Evolutionary conservation across 2,329 filamentous ascomycete genomes (phyloP), one percentile per base, ranked within the genome.

Genomic region (Trichoderma arundinaceum): DNA sequence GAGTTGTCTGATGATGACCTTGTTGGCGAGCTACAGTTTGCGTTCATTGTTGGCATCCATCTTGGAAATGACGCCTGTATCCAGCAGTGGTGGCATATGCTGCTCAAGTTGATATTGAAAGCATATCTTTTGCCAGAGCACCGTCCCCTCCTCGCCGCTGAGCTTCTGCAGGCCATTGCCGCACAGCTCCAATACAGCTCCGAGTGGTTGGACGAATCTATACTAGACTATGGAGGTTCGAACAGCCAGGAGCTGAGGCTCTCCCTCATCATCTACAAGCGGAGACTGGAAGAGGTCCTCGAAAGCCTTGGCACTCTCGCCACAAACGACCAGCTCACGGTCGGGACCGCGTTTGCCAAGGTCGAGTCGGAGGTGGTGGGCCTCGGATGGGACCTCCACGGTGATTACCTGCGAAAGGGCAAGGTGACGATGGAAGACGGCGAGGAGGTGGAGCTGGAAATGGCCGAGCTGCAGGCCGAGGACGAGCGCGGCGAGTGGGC

Each of bases 31-130:
- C 73, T 89, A 1, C 87, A 89, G 69, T 84, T 89, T 72, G 81
- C 82, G 48, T 89, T 84, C 70, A 71, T 89, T 4, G 83, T 82
- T 0, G 86, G 86, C 43, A 81, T 84, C 72, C 80, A 86, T 63
- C 80, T 89, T 1, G 82, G 83, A 46, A 89, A 88, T 72, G 76
- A 84, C 48, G 79, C 84, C 8, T 89, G 86, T 69, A 77, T 88
- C 49, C 84, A 87, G 67, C 86, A 89, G 68, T 89, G 86, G 87
- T 85, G 82, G 78, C 80, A 86, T 70, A 80, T 87, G 67, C 73
- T 83, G 3, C 78, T 84, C 44, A 81, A 78, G 54, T 72, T 87
- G 39, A 70, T 87, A 10, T 79, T 89, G 53, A 81, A 81, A 32
- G 81, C 84, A 1, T 81, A 82, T 70, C 68, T 70, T 9, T 80